Conservation (phyloP, 2,329 filamentous ascomycete species). For the Pyrenophora teres region DNA sequence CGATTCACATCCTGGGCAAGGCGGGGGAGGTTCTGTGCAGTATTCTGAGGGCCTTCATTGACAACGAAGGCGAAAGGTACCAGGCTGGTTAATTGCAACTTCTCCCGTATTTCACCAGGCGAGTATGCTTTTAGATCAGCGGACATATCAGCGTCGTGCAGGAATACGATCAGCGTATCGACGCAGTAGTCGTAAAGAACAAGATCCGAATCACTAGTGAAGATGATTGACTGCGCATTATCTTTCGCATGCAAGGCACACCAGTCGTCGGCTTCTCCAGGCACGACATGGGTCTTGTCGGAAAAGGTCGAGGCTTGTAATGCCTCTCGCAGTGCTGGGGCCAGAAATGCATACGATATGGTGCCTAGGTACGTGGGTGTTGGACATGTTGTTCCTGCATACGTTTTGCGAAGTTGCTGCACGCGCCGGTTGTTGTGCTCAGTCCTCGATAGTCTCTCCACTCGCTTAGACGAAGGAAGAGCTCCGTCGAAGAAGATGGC, state of each 20-base stretch:
- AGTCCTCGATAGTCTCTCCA: constrained; percentile 65
- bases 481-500: constrained; percentile 86
- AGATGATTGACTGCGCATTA: constrained; percentile 62
- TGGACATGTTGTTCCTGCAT: constrained; percentile 32
- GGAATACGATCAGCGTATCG: constrained; percentile 67
- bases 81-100: constrained; percentile 51
- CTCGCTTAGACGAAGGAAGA: constrained; percentile 69
- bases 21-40: constrained; percentile 33
- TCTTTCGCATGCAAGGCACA: constrained; percentile 70
- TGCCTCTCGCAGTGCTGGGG: constrained; percentile 76
- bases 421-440: constrained; percentile 63
- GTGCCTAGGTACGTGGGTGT: constrained; percentile 34
- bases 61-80: constrained; percentile 51
- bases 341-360: constrained; percentile 69
- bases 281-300: constrained; percentile 63
- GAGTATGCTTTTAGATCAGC: constrained; percentile 47
- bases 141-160: constrained; percentile 63
- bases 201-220: constrained; percentile 89
- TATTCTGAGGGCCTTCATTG: constrained; percentile 36
- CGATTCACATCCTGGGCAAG: constrained; percentile 29
- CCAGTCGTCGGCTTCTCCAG: constrained; percentile 83
- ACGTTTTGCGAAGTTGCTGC: constrained; percentile 52
- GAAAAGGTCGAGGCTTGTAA: constrained; percentile 56
- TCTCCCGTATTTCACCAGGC: constrained; percentile 52
- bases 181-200: constrained; percentile 72